phyloP scores from a whole-genome alignment of 495 filamentous ascomycete species.

The Xeromyces bisporus region DNA sequence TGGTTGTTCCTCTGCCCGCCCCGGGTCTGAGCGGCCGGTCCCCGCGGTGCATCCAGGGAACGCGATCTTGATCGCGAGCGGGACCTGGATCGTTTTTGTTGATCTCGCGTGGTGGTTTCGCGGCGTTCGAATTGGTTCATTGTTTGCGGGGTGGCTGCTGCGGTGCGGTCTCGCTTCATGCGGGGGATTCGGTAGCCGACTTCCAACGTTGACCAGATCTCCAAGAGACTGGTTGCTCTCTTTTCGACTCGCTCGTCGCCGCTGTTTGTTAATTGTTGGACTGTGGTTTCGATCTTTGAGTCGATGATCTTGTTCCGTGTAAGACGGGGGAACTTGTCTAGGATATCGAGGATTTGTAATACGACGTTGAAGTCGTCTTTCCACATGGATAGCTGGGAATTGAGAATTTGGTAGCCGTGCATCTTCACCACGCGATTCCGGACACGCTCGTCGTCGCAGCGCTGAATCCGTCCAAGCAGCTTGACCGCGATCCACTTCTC shows the following conservation, averaged over 20 bases:
- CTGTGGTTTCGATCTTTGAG: constrained; percentile 80
- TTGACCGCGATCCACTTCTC: constrained; percentile 99
- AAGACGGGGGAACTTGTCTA: constrained; percentile 74
- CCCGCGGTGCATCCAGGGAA: constrained; percentile 34
- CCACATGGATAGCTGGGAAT: constrained; percentile 65
- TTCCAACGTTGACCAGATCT: constrained; percentile 77
- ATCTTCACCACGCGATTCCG: constrained; percentile 81
- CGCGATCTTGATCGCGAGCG: constrained; percentile 36
- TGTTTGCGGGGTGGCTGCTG: constrained; percentile 19
- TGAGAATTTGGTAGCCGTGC: constrained; percentile 93
- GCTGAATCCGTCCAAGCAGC: constrained; percentile 74
- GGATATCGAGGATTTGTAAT: constrained; percentile 75
- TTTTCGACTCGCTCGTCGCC: constrained; percentile 59
- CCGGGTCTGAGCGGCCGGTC: constrained; percentile 36
- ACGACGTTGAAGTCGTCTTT: constrained; percentile 78
- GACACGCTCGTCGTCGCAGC: constrained; percentile 76
- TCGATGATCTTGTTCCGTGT: constrained; percentile 96
- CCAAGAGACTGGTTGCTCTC: constrained; percentile 52
- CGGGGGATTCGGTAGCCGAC: constrained; percentile 92
- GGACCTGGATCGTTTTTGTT: constrained; percentile 36
- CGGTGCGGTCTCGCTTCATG: constrained; percentile 47
- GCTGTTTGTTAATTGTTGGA: constrained; percentile 49
- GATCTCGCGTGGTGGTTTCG: constrained; percentile 41
- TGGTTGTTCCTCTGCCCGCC: constrained; percentile 43
- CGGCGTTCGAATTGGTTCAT: constrained; percentile 52